Percentiles rank a stretch among this genome's conserved stretches.
Conservation (phyloP, 768 basidiomycete species). For the Tylopilus rubrobrunneus region DNA sequence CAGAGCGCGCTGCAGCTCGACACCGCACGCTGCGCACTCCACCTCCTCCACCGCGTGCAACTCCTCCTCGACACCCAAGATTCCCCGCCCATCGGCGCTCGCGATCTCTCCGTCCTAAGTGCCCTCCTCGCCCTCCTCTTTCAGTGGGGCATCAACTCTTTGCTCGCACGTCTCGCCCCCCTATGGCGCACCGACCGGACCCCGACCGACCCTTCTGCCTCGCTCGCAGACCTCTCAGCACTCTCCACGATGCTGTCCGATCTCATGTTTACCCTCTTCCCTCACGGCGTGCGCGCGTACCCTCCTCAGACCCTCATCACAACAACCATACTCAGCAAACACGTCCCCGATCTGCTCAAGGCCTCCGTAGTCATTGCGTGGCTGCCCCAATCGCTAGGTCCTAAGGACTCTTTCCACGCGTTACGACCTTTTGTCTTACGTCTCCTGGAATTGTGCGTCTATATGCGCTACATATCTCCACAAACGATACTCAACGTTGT, state of each 20-base stretch:
- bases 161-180: conserved; percentile 42
- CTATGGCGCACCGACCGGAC: conserved; percentile 31
- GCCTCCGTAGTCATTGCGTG: conserved; percentile 67
- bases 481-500: conserved; percentile 7
- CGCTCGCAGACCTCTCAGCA: conserved; percentile 39
- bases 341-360: conserved; percentile 55
- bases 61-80: conserved; percentile 31
- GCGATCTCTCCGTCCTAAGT: conserved; percentile 60
- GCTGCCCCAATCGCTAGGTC: conserved; percentile 54
- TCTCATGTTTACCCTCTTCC: conserved; percentile 51
- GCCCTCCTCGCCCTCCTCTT: conserved; percentile 66
- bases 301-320: conserved; percentile 57
- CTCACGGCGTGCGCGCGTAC: conserved; percentile 43
- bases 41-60: conserved; percentile 47
- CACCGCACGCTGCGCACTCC: conserved; percentile 55
- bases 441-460: conserved; percentile 59
- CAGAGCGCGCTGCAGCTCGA: conserved; percentile 45
- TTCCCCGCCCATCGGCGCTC: conserved; percentile 48
- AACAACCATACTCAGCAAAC: conserved; percentile 53
- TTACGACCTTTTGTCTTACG: conserved; percentile 51
- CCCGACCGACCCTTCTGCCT: conserved; percentile 19
- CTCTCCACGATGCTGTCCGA: conserved; percentile 43
- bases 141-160: conserved; percentile 64
- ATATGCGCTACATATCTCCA: conserved; percentile 13
- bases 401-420: conserved; percentile 40